These are phyloP conservation scores for Pascua sp. DNA, from an alignment of 1,284 basidiomycete genomes.

Conservation along the genomic window DNA sequence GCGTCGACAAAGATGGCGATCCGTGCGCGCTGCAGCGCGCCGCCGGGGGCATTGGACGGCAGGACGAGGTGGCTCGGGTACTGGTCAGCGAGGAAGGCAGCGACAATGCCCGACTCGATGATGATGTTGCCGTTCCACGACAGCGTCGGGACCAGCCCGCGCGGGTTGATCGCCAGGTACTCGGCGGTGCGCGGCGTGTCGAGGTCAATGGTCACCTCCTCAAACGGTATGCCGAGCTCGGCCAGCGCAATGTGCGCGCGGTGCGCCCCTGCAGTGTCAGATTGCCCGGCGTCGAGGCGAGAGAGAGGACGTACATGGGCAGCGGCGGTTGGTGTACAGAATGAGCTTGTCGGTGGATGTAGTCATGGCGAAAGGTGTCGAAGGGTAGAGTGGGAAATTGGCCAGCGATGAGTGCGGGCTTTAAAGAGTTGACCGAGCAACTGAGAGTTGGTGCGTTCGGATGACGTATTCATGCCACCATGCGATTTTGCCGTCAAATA, in stretches of 20 bases:
- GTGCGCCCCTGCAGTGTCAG: conserved; percentile 6
- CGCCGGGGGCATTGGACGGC: neutral
- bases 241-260: conserved; percentile 12
- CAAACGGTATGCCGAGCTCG: conserved; percentile 7
- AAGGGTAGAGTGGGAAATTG: too few species aligned
- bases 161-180: conserved; percentile 14
- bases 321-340: conserved; percentile 10
- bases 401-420: too few species aligned
- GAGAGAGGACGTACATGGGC: conserved; percentile 2
- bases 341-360: conserved; percentile 4
- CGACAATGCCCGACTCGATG: conserved; percentile 10
- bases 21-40: conserved; percentile 9
- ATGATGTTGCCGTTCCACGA: conserved; percentile 7
- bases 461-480: too few species aligned
- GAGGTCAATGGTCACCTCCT: conserved; percentile 13
- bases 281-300: neutral
- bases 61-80: conserved; percentile 10
- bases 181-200: conserved; percentile 9
- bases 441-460: too few species aligned
- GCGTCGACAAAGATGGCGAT: conserved; percentile 9
- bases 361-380: too few species aligned
- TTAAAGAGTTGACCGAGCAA: too few species aligned
- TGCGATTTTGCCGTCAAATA: too few species aligned
- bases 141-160: conserved; percentile 11
- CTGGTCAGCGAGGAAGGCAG: conserved; percentile 10